These are phyloP conservation scores for Clonostachys sp. DNA, from an alignment of 2,329 filamentous ascomycete species.

Conservation along the genomic window DNA sequence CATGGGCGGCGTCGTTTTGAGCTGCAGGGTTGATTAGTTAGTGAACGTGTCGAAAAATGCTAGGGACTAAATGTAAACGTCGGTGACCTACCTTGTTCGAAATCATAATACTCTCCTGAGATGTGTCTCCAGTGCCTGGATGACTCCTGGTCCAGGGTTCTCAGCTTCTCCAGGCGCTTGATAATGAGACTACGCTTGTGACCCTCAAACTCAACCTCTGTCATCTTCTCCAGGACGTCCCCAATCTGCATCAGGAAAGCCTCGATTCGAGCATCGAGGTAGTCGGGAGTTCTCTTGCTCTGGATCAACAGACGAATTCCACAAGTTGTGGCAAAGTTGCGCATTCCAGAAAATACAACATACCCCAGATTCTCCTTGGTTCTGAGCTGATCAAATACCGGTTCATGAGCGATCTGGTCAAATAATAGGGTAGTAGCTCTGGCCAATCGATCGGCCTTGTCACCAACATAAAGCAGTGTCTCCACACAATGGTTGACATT, in stretches of 20 bases:
- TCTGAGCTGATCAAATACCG: slow-evolving; percentile 87
- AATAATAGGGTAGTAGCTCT: slow-evolving; percentile 77
- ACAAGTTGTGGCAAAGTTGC: slow-evolving; percentile 69
- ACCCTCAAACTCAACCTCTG: slow-evolving; percentile 77
- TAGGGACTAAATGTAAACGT: not conserved
- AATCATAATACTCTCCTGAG: slow-evolving; percentile 82
- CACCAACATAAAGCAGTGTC: slow-evolving; percentile 68
- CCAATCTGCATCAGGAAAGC: slow-evolving; percentile 70
- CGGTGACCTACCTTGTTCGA: slow-evolving; percentile 65
- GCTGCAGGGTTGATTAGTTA: slow-evolving; percentile 32
- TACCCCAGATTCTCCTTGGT: slow-evolving; percentile 98
- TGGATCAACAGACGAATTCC: slow-evolving; percentile 90
- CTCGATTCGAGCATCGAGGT: slow-evolving; percentile 84
- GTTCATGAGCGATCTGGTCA: slow-evolving; percentile 88
- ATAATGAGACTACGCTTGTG: slow-evolving; percentile 88
- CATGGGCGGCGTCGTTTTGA: slow-evolving; percentile 69
- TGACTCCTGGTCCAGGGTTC: slow-evolving; percentile 85
- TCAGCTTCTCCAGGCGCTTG: slow-evolving; percentile 86
- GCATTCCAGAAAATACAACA: slow-evolving; percentile 81
- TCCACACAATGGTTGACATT: slow-evolving; percentile 89
- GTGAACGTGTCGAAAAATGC: not conserved
- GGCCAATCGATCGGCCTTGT: slow-evolving; percentile 61
- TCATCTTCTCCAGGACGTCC: slow-evolving; percentile 68
- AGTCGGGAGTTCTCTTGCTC: slow-evolving; percentile 79
- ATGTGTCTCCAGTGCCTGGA: slow-evolving; percentile 82